phyloP scores from a whole-genome alignment of 202 grass and related monocot genomes.

The Schoenoplectus tabernaemontani region DNA sequence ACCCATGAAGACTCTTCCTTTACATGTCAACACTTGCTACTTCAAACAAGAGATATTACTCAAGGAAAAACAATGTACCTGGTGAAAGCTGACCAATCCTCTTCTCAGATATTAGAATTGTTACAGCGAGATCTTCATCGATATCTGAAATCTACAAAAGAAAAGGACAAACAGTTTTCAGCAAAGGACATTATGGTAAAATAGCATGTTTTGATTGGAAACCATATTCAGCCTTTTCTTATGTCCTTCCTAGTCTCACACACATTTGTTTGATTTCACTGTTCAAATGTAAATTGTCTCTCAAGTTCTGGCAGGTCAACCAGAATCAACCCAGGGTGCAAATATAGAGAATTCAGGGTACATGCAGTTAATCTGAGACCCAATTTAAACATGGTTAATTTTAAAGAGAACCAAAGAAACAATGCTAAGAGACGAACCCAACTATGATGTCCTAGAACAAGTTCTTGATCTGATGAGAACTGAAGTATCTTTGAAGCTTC shows the following conservation, averaged over 20 bases:
- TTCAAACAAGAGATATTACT: background rate
- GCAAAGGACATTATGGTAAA: slow-evolving; percentile 17
- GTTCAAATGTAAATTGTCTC: background rate
- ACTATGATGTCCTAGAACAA: slow-evolving; percentile 91
- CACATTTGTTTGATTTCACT: background rate
- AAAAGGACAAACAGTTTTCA: slow-evolving; percentile 13
- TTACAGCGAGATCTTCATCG: slow-evolving; percentile 64
- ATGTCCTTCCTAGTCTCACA: background rate
- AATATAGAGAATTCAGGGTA: background rate
- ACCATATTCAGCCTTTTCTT: background rate
- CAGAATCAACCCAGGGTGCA: background rate
- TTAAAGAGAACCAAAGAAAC: background rate
- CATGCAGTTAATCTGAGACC: background rate
- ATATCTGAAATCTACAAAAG: slow-evolving; percentile 57
- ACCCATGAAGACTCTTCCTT: background rate
- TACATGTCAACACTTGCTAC: background rate
- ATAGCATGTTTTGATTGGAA: background rate
- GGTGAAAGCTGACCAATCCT: slow-evolving; percentile 66
- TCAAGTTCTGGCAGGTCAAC: background rate
- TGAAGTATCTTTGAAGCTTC: slow-evolving; percentile 87
- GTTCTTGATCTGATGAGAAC: slow-evolving; percentile 68
- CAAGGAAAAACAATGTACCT: no score
- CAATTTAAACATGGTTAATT: background rate
- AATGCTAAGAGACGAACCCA: slow-evolving; percentile 53
- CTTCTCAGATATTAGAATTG: slow-evolving; percentile 73